Base-by-base conservation (phyloP, 2,329 filamentous ascomycete species). In the Neofusicoccum sp. region DNA sequence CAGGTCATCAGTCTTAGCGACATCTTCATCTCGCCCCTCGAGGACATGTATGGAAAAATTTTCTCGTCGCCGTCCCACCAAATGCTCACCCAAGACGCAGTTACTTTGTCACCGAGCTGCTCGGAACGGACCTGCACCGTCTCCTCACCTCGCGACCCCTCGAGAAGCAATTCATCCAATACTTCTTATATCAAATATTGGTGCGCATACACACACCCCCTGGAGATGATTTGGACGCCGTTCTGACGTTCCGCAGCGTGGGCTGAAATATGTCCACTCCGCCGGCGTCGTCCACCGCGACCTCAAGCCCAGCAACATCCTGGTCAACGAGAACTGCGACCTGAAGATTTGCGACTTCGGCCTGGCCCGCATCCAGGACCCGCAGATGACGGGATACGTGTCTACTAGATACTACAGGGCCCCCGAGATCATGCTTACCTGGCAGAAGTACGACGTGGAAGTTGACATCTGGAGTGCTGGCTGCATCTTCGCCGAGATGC, bases 151-250 rank as follows among this genome's bases (percentile, higher is more conserved):
- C 95, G 52, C 85, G 95, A 76, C 95, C 95, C 29, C 87, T 99
- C 60, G 95, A 99, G 85, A 98, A 97, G 82, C 95, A 99, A 79
- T 99, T 99, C 79, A 98, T 99, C 73, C 95, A 99, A 82, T 99
- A 99, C 82, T 99, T 99, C 78, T 86, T 99, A 65, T 99, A 99
- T 80, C 95, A 99, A 80, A 99, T 99, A 73, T 87, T 98, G 84
- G 94, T 97, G 81, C 73, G 89, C 77, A 65, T 14, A n/a, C 41
- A 56, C 7, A 28, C 60, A 22, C 3, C 16, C 22, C 48, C 45
- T 68, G 36, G 37, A 59, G 41, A 52, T 36, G 41, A 44, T 41
- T n/a, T 11, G 45, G 61, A 31, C 22, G 8, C 43, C 4, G 2
- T 56, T 39, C 76, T 77, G 64, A 76, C 64, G 54, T 41, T 14